Percentiles rank a stretch among this genome's conserved stretches.
Evolutionary conservation across 2,329 filamentous ascomycete genomes (phyloP).

Genomic region (Neonectria neomacrospora): DNA sequence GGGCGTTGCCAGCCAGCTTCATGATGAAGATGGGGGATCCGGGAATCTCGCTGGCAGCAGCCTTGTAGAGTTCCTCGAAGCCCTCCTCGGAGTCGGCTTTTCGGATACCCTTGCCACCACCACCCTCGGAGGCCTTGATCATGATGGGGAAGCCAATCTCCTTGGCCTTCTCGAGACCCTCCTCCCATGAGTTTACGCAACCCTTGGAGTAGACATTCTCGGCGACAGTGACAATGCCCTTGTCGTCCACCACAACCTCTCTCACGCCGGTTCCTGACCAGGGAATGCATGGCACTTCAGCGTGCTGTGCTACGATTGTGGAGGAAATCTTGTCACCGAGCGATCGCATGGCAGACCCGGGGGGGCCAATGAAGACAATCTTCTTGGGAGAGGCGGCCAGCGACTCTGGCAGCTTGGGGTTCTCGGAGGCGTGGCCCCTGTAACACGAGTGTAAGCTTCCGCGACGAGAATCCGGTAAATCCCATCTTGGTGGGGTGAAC

Average conservation of each 20-base stretch:
- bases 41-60: constrained; percentile 95
- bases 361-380: constrained; percentile 98
- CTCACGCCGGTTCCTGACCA: constrained; percentile 97
- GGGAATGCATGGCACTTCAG: constrained; percentile 95
- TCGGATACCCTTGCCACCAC: constrained; percentile 98
- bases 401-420: constrained; percentile 96
- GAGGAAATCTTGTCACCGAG: constrained; percentile 99
- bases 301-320: constrained; percentile 98
- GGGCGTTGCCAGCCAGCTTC: constrained; percentile 96
- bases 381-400: constrained; percentile 96
- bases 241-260: constrained; percentile 78
- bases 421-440: constrained; percentile 98
- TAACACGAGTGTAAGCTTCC: constrained; percentile 48
- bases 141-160: constrained; percentile 98
- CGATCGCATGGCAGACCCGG: constrained; percentile 97
- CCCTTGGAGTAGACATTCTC: constrained; percentile 89
- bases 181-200: constrained; percentile 88
- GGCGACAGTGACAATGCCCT: constrained; percentile 91
- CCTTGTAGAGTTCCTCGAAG: constrained; percentile 90
- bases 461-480: not conserved
- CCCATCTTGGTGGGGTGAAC: not conserved
- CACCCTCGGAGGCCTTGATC: constrained; percentile 99
- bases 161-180: constrained; percentile 86
- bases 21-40: constrained; percentile 99
- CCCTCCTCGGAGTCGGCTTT: constrained; percentile 88